These are phyloP conservation scores for Flammula alnicola DNA, from an alignment of 1,284 basidiomycete species.

Conservation along the genomic window DNA sequence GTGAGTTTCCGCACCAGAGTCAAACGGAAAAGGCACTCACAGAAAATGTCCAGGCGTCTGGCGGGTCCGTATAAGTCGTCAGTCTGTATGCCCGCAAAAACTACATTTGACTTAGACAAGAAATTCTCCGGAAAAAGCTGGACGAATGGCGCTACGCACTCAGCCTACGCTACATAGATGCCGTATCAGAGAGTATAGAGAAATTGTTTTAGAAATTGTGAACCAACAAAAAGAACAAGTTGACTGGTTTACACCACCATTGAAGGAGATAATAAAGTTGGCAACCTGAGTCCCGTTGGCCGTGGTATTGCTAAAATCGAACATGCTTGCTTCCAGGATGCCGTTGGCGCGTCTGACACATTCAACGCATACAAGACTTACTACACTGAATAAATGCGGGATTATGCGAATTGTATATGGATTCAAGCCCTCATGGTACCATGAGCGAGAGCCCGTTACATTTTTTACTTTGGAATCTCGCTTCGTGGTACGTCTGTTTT, in stretches of 20 bases:
- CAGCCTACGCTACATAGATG: constrained; percentile 19
- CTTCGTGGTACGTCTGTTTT: no score
- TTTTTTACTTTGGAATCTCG: no score
- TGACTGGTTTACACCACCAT: constrained; percentile 21
- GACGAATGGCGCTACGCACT: constrained; percentile 26
- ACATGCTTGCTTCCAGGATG: constrained; percentile 27
- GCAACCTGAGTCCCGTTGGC: constrained; percentile 28
- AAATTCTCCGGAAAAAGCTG: constrained; percentile 80
- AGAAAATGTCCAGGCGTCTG: constrained; percentile 24
- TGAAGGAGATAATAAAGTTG: constrained; percentile 27
- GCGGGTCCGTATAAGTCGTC: constrained; percentile 31
- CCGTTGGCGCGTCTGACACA: no score
- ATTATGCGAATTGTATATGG: no score
- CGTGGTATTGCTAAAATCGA: constrained; percentile 32
- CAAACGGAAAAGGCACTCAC: constrained; percentile 10
- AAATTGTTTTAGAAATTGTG: no score
- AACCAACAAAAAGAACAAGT: constrained; percentile 30
- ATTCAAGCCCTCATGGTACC: no score
- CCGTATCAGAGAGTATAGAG: no score
- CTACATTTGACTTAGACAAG: constrained; percentile 83
- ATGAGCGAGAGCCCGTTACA: no score
- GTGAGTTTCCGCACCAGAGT: no score
- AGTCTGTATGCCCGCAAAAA: constrained; percentile 27
- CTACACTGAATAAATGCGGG: no score
- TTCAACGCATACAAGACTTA: no score